These are phyloP conservation scores for Cetradonia linearis DNA, from an alignment of 495 filamentous ascomycete species.

Conservation along the genomic window DNA sequence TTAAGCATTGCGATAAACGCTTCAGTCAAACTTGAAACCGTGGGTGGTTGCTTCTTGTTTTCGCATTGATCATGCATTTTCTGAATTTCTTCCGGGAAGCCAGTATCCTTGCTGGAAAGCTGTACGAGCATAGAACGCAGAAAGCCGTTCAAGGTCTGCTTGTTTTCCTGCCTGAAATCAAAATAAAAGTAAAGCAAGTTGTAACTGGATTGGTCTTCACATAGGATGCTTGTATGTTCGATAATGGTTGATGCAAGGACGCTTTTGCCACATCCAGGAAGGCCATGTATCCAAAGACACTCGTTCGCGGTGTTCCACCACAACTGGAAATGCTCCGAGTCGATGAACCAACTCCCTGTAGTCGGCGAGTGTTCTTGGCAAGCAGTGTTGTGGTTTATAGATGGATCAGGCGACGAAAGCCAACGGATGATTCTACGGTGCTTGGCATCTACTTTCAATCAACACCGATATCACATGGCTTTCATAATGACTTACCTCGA, in stretches of 20 bases:
- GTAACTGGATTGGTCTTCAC: not conserved
- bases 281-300: conserved; percentile 32
- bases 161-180: conserved; percentile 26
- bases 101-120: conserved; percentile 13
- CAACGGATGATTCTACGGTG: not conserved
- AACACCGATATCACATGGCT: not conserved
- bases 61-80: not conserved
- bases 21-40: not conserved
- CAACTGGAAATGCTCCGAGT: conserved; percentile 20
- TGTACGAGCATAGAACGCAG: conserved; percentile 28
- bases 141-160: conserved; percentile 26
- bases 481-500: not conserved
- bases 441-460: not conserved
- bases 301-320: conserved; percentile 23
- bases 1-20: conserved; percentile 1
- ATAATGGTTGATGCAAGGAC: conserved; percentile 30
- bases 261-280: conserved; percentile 34
- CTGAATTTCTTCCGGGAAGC: not conserved
- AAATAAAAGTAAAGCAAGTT: conserved; percentile 26
- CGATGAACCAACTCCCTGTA: conserved; percentile 27
- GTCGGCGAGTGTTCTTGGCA: conserved; percentile 3
- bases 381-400: conserved; percentile 2
- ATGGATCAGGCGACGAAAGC: conserved; percentile 5
- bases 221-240: conserved; percentile 5
- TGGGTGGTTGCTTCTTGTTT: not conserved